Evolutionary conservation across 129 eudicot species (phyloP).

Genomic region (Pulicaria dysenterica): DNA sequence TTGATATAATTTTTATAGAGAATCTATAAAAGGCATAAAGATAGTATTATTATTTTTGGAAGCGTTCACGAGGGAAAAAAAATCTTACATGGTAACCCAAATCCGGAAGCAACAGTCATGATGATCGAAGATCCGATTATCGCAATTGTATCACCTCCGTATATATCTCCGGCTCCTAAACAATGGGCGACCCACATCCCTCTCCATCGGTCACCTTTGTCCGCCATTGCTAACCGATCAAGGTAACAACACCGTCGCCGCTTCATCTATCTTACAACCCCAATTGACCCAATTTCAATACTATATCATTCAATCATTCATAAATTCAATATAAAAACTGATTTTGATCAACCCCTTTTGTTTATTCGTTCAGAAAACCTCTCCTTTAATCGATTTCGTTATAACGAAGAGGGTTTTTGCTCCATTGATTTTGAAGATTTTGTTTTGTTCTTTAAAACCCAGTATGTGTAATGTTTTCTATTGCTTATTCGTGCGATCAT

Average conservation of each 20-base stretch:
- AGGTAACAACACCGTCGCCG: conserved; percentile 17
- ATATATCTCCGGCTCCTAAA: conserved; percentile 35
- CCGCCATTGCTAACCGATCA: conserved; percentile 28
- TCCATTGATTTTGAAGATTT: conserved; percentile 10
- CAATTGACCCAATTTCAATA: neutral
- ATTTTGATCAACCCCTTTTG: neutral
- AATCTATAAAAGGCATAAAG: neutral
- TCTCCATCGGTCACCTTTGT: conserved; percentile 8
- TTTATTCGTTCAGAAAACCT: neutral
- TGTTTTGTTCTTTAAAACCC: conserved; percentile 18
- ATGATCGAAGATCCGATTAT: conserved; percentile 21
- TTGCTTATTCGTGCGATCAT: neutral
- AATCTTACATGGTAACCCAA: conserved; percentile 14
- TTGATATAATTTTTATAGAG: too few relatives aligned
- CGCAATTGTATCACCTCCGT: conserved; percentile 17
- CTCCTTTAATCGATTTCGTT: neutral
- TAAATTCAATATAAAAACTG: too few relatives aligned
- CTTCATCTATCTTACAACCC: neutral
- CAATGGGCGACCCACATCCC: conserved; percentile 25
- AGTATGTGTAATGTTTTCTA: conserved; percentile 10
- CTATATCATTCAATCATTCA: conserved; percentile 18
- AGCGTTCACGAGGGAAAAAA: neutral
- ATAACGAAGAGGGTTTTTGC: conserved; percentile 13
- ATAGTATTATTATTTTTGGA: neutral
- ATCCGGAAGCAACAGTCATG: conserved; percentile 25